Evolutionary conservation across 1,139 yeast genomes (phyloP), one percentile per base, ranked within the genome.

Genomic region (Yamadazyma kanchanaburiensis): DNA sequence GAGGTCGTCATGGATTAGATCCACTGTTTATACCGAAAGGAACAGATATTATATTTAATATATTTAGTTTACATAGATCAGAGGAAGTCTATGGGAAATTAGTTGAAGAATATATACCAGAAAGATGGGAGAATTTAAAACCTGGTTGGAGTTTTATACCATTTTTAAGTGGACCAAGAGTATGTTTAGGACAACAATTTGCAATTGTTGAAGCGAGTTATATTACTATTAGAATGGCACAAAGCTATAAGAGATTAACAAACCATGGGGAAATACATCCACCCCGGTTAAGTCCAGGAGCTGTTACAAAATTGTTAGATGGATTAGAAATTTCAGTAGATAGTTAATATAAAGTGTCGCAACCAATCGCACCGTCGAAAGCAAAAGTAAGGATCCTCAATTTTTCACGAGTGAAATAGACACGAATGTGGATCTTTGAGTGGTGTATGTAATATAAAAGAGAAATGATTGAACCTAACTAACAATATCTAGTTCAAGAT

Each of bases 401-500:
- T 15, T 15, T 25, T 13, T 22, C 29, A 32, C 12, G 7, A 11
- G 15, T 26, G 6, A 22, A 7, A 26, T 15, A n/a, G n/a, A n/a
- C n/a, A n/a, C n/a, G n/a, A 24, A 34, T 64, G 70, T 64, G 70
- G 70, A 49, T 64, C 42, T 53, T 64, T 40, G 70, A 64, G 45
- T 64, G 70, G 70, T 64, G 69, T 62, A 62, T 35, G 69, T 62
- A 51, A 26, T 22, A 23, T 6, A 7, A 13, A 23, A n/a, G 18
- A 7, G 4, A 16, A 20, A 18, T 8, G 9, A 13, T 3, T n/a
- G 22, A 12, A 12, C 20, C 9, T 8, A 6, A 27, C 34, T 27
- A 31, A 27, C 31, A 4, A 8, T 12, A 12, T 13, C 3, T 31
- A 44, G 48, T 91, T 68, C 95, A 86, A 74, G 96, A 89, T 59